Evolutionary conservation across 768 basidiomycete genomes (phyloP), one percentile per base, ranked within the genome.

Genomic region (Pholiota conissans): DNA sequence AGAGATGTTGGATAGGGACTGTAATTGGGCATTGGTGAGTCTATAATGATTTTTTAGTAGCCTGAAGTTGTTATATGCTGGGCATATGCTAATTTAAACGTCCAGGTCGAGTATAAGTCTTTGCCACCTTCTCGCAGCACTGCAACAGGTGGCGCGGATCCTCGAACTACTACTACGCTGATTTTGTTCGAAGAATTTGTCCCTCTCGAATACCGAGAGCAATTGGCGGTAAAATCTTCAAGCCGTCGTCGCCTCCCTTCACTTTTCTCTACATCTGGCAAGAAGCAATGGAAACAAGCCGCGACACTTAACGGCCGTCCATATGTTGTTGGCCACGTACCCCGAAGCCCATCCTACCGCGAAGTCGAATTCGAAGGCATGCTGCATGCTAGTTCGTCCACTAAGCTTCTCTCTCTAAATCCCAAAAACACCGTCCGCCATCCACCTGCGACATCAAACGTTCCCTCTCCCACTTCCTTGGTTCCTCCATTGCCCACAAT

Each of bases 131-230:
- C 61, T 52, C 68, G 73, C 3, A 60, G 73, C 0, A 74, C 76
- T 7, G 65, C 70, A 9, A 64, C 73, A 29, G 76, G 73, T 16
- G 70, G 68, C 26, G 60, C 62, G 2, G 91, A 95, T 67, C 91
- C 91, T 0, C 81, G 94, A n/a, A 88, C 83, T 1, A 76, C 85
- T 0, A 78, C 84, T 0, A 81, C 86, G 0, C 82, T 93, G 48
- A 82, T 97, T 52, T 74, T 98, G 5, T 95, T 93, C 61, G 95
- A 99, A 72, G 97, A 98, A 71, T 91, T 93, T 55, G 93, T 99
- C 3, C 96, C 95, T 0, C 74, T 84, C 35, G 95, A 94, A 68
- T 94, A 93, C 65, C 79, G 91, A 3, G 85, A 90, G 45, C 87
- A 91, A 62, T 79, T 95, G 5, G 84, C 84, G 5, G 76, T 79